phyloP scores from a whole-genome alignment of 257 asterid genomes.

The Solanum medicagineum region DNA sequence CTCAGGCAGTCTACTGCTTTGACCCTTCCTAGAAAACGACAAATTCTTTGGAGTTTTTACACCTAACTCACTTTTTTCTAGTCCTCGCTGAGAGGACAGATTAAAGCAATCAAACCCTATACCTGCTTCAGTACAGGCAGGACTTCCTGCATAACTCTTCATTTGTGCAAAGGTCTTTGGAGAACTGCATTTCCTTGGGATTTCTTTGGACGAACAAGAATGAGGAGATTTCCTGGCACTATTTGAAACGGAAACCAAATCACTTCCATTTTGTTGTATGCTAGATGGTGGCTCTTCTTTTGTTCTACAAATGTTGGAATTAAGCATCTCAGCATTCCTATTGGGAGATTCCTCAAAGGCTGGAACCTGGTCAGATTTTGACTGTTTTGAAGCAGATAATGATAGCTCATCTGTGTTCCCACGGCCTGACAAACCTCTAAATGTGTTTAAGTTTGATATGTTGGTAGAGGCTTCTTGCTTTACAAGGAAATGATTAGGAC shows the following conservation, averaged over 20 bases:
- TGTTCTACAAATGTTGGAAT: constrained; percentile 9
- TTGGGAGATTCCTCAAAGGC: constrained; percentile 12
- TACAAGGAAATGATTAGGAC: constrained; percentile 16
- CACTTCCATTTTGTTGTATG: constrained; percentile 17
- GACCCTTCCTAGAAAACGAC: constrained; percentile 20
- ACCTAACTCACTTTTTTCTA: constrained; percentile 2
- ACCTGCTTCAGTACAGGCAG: constrained; percentile 6
- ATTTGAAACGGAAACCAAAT: constrained; percentile 22
- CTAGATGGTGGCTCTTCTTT: constrained; percentile 14
- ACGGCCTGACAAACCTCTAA: constrained; percentile 13
- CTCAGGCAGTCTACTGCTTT: constrained; percentile 15
- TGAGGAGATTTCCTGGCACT: constrained; percentile 32
- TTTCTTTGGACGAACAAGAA: constrained; percentile 17
- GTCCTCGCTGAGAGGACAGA: constrained; percentile 8
- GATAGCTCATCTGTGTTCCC: constrained; percentile 11
- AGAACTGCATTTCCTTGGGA: constrained; percentile 22
- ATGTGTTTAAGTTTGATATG: constrained; percentile 8
- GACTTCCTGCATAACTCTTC: constrained; percentile 17
- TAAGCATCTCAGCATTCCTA: constrained; percentile 13
- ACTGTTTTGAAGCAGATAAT: constrained; percentile 25
- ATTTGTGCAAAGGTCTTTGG: constrained; percentile 16
- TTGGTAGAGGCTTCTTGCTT: constrained; percentile 14
- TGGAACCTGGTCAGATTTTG: constrained; percentile 1
- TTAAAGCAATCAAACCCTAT: constrained; percentile 16
- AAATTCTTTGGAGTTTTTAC: neutral